Percentiles rank a stretch among this genome's conserved stretches.
phyloP scores from a whole-genome alignment of 2,329 filamentous ascomycete species.

The Pseudogymnoascus sp. region DNA sequence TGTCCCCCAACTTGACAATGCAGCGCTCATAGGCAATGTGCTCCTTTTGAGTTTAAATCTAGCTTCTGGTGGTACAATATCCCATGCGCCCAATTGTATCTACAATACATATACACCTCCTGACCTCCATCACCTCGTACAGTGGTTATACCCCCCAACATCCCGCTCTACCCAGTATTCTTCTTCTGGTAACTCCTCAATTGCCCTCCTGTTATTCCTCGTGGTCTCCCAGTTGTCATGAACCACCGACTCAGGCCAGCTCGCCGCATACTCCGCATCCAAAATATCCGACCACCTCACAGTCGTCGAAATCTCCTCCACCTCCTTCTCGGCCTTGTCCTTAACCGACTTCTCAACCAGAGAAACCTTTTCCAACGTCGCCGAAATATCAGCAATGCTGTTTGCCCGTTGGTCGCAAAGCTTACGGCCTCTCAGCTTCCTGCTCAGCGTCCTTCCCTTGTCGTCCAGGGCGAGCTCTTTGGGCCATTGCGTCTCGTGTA shows the following conservation, averaged over 20 bases:
- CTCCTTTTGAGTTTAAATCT: not conserved
- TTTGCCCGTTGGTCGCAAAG: slow-evolving; percentile 56
- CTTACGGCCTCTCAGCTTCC: slow-evolving; percentile 38
- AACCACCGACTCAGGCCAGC: slow-evolving; percentile 29
- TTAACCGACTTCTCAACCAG: slow-evolving; percentile 10
- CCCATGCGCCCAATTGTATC: slow-evolving; percentile 1
- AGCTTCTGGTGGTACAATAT: slow-evolving; percentile 4
- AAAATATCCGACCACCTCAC: slow-evolving; percentile 29
- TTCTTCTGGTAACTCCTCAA: not conserved
- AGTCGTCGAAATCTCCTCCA: slow-evolving; percentile 15
- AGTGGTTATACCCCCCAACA: not conserved
- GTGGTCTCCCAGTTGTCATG: slow-evolving; percentile 23
- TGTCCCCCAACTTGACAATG: not conserved
- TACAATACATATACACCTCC: slow-evolving; percentile 2
- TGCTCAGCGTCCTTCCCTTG: slow-evolving; percentile 14
- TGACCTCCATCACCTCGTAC: not conserved
- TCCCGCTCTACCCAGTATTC: not conserved
- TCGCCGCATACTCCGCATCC: slow-evolving; percentile 31
- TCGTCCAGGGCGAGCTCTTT: slow-evolving; percentile 34
- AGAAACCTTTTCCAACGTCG: slow-evolving; percentile 34
- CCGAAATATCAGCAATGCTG: slow-evolving; percentile 55
- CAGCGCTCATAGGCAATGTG: not conserved
- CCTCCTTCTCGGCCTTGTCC: slow-evolving; percentile 7
- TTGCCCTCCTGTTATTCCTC: slow-evolving; percentile 9
- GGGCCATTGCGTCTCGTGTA: slow-evolving; percentile 56